Percentiles rank a stretch among this genome's conserved stretches.
These are phyloP conservation scores for Acmispon strigosus DNA, from an alignment of 306 rosid genomes.

Conservation along the genomic window DNA sequence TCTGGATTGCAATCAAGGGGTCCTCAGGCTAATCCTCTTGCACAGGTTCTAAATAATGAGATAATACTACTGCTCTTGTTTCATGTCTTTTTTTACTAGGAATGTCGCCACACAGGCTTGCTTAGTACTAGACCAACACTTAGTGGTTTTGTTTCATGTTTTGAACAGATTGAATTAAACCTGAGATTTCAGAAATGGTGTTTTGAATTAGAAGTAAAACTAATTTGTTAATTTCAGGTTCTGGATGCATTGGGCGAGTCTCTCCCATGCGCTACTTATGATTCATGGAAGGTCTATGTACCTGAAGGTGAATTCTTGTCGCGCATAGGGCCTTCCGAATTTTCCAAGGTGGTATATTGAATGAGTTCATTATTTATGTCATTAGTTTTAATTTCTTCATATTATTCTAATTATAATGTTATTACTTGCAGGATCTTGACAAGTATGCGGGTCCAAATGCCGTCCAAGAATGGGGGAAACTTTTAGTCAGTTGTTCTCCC, in stretches of 20 bases:
- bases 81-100: no score
- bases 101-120: no score
- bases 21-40: constrained; percentile 90
- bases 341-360: constrained; percentile 42
- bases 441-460: constrained; percentile 74
- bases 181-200: no score
- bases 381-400: neutral
- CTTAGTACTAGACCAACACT: no score
- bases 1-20: constrained; percentile 92
- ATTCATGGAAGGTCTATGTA: constrained; percentile 92
- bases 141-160: no score
- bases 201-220: no score
- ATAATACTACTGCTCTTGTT: no score
- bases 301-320: constrained; percentile 91
- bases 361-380: no score
- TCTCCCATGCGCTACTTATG: constrained; percentile 69
- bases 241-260: constrained; percentile 81
- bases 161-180: neutral
- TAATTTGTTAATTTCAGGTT: constrained; percentile 37
- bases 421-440: constrained; percentile 64
- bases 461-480: constrained; percentile 77
- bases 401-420: no score
- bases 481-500: constrained; percentile 52
- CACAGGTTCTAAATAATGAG: constrained; percentile 32
- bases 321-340: constrained; percentile 88